Conservation (phyloP, 495 filamentous ascomycete species). For the Clavariopsis aquatica region DNA sequence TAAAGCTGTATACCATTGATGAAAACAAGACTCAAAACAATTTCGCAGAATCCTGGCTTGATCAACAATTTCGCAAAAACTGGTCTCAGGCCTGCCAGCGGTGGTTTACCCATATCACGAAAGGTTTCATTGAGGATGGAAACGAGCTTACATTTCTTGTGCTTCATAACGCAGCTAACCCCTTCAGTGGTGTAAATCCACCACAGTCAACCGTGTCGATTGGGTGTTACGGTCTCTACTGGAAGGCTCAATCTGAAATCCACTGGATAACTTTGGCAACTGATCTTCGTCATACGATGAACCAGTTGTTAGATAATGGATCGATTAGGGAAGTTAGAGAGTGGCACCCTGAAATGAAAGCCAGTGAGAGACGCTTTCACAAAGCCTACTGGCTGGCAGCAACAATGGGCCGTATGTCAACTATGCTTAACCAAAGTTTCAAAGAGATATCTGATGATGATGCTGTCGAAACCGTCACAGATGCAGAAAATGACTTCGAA, state of each 20-base stretch:
- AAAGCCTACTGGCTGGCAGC: constrained; percentile 12
- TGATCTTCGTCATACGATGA: background rate
- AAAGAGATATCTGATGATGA: too few relatives aligned
- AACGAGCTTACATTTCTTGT: constrained; percentile 7
- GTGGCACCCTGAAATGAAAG: background rate
- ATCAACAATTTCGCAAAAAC: background rate
- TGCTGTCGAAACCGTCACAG: too few relatives aligned
- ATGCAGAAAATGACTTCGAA: background rate
- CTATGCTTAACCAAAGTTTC: constrained; percentile 6
- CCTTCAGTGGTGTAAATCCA: background rate
- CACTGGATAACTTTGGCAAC: constrained; percentile 12
- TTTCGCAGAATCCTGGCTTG: constrained; percentile 3
- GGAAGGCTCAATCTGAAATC: background rate
- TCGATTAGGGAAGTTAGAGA: background rate
- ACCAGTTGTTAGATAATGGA: background rate
- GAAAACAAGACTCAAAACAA: background rate
- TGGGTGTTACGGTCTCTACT: constrained; percentile 5
- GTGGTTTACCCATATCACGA: constrained; percentile 4
- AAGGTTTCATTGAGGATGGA: constrained; percentile 1
- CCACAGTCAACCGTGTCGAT: background rate
- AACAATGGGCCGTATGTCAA: background rate
- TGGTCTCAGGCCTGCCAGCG: background rate
- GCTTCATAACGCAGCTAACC: constrained; percentile 20
- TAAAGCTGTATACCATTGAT: constrained; percentile 7
- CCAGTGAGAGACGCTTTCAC: constrained; percentile 11